Base-by-base conservation (phyloP, 225 moss, liverwort and hornwort genomes). In the Ulota crispa region DNA sequence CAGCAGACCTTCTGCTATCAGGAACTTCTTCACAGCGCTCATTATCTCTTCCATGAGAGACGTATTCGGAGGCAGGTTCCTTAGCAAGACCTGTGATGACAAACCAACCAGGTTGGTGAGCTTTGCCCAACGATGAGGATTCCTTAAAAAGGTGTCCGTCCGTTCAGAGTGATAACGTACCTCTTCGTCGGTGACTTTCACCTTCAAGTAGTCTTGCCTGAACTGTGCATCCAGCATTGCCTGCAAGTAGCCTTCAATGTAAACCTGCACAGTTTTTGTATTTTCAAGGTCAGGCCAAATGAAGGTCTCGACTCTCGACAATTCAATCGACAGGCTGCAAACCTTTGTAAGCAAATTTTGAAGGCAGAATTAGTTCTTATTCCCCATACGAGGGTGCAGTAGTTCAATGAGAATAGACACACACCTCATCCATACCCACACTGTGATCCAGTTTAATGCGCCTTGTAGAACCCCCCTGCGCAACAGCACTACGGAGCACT, bases 161-260 rank as follows among this genome's bases (percentile, higher is more conserved):
- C 41, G 16, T 26, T 59, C 26, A 50, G 26, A 42, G 64, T 8
- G 27, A 42, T 37, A 72, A 27, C 68, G 68, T 87, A 98, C 98
- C 94, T 93, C 92, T 84, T 99, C 98, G 70, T 96, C 95, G 8
- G 89, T 86, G 34, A 94, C 98, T 86, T 99, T 95, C 80, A 99
- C 98, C 86, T 93, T 90, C 76, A 99, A 87, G 78, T 96, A 99
- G 72, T 96, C 94, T 83, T 99, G 98, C 79, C 94, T 96, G 64
- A 93, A 99, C 88, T 88, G 85, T 77, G 92, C 80, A 89, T 99
- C 98, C 80, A 96, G 80, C 93, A 91, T 96, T 45, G 95, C 98
- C 78, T 99, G 98, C 89, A 99, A 86, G 80, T 99, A 99, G 68
- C 98, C 98, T 82, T 96, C 98, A 23, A 99, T 89, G 78, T 99